A percentile compares a stretch with the other conserved stretches of the same genome.
Evolutionary conservation across 208 protist species (phyloP).

Genomic region (Acanthamoeba rhysodes): DNA sequence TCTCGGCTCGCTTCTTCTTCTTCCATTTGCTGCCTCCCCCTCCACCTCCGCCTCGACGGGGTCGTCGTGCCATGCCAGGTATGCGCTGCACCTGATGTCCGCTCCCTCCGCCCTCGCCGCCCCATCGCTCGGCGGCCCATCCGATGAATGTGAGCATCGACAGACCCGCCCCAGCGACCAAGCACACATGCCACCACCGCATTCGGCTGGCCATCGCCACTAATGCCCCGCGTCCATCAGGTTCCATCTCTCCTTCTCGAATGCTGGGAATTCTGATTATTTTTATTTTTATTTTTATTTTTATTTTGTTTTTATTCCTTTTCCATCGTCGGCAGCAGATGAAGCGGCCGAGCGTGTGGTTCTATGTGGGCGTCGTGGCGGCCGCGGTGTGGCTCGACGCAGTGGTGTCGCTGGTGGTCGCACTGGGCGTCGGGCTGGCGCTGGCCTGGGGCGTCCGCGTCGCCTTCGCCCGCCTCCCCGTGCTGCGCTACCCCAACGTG

Average conservation of each 20-base stretch:
- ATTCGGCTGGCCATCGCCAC: background rate
- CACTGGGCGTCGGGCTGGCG: background rate
- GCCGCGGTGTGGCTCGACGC: background rate
- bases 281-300: no score
- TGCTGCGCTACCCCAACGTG: background rate
- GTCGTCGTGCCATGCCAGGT: background rate
- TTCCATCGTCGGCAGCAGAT: no score
- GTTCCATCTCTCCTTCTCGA: no score
- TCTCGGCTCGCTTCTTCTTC: background rate
- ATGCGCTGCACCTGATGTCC: background rate
- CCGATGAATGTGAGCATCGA: background rate
- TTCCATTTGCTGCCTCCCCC: background rate
- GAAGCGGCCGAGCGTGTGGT: constrained; percentile 20
- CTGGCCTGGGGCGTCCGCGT: background rate
- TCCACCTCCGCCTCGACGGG: background rate
- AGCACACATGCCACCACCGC: constrained; percentile 22
- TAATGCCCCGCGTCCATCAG: background rate
- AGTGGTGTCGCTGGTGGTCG: background rate
- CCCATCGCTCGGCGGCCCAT: constrained; percentile 32
- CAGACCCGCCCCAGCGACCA: background rate
- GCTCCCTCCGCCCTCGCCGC: background rate
- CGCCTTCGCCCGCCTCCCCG: background rate
- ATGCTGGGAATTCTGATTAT: no score
- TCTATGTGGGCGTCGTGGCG: background rate
- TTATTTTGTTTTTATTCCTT: no score